Evolutionary conservation across 2,329 filamentous ascomycete genomes (phyloP), one percentile per base, ranked within the genome.

Genomic region (Phialophora verrucosa): DNA sequence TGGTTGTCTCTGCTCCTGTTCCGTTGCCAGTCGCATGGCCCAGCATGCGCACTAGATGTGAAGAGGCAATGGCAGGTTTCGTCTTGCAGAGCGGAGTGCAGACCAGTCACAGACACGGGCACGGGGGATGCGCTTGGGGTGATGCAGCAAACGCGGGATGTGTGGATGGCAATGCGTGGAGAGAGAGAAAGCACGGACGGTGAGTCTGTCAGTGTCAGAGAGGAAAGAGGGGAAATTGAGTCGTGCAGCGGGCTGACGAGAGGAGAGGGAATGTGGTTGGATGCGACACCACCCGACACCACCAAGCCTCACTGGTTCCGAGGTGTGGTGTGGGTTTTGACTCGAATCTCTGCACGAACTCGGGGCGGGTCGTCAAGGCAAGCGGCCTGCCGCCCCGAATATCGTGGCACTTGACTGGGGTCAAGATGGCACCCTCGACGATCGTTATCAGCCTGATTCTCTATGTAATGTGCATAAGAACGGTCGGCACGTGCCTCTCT

Each of bases 131-230:
- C 54, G 62, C 23, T 47, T 64, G 57, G 54, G 53, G 53, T 58
- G 67, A 58, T 64, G 55, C 55, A 55, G 60, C 32, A n/a, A 54
- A 62, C 63, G 67, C 63, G 67, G 67, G 67, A 67, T 69, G 63
- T 25, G 64, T 59, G 65, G 63, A 57, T 32, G 59, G 53, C 35
- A 51, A 23, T 42, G 55, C 38, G 59, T 59, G 60, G 53, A 59
- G 29, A 50, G 53, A 35, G 50, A 54, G 31, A 44, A 44, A 54
- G 31, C 51, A 61, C 59, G 59, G 42, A 29, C 25, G 59, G 32
- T 54, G 29, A 49, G 44, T 31, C 44, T 20, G 59, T 53, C 49
- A 61, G 53, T 31, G 23, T 31, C 27, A 6, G 10, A 59, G 50
- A 49, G 32, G 42, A 31, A 61, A 56, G 51, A 47, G 42, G 58